Base-by-base conservation (phyloP, 2,329 filamentous ascomycete species). In the Penicillium brasilianum region DNA sequence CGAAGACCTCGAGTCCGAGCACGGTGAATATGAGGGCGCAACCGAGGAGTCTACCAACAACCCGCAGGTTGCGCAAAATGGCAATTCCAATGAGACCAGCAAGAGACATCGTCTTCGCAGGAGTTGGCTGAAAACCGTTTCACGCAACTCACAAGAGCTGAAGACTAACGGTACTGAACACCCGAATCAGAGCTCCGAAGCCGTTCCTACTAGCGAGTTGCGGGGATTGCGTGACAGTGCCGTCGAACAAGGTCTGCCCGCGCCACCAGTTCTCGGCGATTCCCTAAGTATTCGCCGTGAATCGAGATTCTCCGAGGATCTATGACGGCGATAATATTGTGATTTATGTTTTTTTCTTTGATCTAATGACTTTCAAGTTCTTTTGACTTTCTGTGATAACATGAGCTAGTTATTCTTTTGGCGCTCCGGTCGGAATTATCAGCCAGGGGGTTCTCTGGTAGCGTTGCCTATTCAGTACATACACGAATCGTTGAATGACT, bases 231-330 rank as follows among this genome's bases (percentile, higher is more conserved):
- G 68, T 11, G 67, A 74, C 30, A 72, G 69, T 52, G 75, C 72
- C 22, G 39, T 58, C 10, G 74, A 74, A 10, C 74, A 74, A 16
- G 69, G 71, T 10, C 63, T 77, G 28, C 67, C 69, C 46, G 66
- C 62, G 1, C 75, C 76, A 5, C 73, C 73, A 6, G 56, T 57
- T n/a, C 58, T 69, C 49, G 62, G 60, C n/a, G 72, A 73, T 14
- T 72, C 69, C 43, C 58, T 68, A 46, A 71, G 69, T 57, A 65
- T 71, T 14, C 68, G 63, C 13, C 70, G 76, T 6, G 75, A 75
- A 48, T 77, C 75, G 2, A 66, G 73, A 51, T 78, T 78, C 58
- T 77, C 74, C 1, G 76, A 78, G 46, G 74, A 76, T 64, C 57
- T 78, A 55, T 77, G 59, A 71, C 66, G 13, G 13, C 64, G 20